Base-by-base conservation (phyloP, 106 monocot species). In the Ottelia alismoides region DNA sequence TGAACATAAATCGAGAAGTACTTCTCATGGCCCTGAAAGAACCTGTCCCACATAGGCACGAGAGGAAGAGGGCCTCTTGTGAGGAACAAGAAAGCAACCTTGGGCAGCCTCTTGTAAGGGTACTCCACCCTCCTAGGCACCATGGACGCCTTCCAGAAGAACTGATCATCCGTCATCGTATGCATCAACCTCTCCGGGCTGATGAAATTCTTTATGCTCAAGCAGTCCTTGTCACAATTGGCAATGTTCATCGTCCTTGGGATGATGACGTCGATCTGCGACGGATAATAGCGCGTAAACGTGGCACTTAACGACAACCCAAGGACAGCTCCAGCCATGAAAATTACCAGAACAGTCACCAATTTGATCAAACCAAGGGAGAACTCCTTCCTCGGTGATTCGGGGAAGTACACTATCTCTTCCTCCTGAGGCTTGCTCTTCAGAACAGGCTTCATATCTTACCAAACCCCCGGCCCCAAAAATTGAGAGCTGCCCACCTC, bases 81-180 rank as follows among this genome's bases (percentile, higher is more conserved):
- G 73, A 94, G 55, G 55, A 88, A 94, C 76, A 94, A 50, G 76
- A 88, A 88, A 1, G 94, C 94, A 30, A 94, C 88, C 73, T 78
- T 94, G 6, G 84, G 88, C n/a, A 81, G 76, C 40, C 94, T 60
- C 17, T 68, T 63, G 51, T 70, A 94, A 0, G 94, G 94, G 27
- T 56, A 88, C 19, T 68, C 75, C n/a, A 56, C 65, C 68, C 53
- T 81, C 69, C 61, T 78, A 0, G 94, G 84, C 54, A 84, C 84
- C 75, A 94, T 72, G 0, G 88, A 74, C 12, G 84, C 94, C 58
- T 81, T 75, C 94, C 94, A 94, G 63, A 84, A 81, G 16, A 94
- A 76, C 73, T 94, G 80, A 1, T 78, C 72, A 28, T 94, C 94
- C 2, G 49, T 78, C 84, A 94, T 81, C 10, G 49, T 21, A 31